Evolutionary conservation across 257 asterid genomes (phyloP).

Genomic region (Lithospermum erythrorhizon): DNA sequence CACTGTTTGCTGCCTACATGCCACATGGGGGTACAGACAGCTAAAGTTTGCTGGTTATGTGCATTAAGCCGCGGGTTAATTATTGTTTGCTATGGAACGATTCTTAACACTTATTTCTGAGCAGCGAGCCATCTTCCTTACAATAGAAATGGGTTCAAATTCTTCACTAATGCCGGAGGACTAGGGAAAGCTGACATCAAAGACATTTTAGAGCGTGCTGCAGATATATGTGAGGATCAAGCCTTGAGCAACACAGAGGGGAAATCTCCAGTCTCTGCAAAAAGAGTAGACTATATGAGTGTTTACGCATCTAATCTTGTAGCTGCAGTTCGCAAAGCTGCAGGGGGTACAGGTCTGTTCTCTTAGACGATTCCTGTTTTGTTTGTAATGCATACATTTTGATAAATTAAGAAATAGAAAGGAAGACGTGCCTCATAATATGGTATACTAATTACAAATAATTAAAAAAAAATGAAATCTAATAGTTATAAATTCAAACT

Average conservation of each 20-base stretch:
- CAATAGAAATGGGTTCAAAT: conserved; percentile 94
- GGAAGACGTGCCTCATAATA: background rate
- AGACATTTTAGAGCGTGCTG: conserved; percentile 87
- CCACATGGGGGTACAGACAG: background rate
- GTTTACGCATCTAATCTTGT: conserved; percentile 85
- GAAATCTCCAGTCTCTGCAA: conserved; percentile 40
- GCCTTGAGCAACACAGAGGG: conserved; percentile 31
- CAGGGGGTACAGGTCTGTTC: conserved; percentile 58
- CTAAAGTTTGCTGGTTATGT: background rate
- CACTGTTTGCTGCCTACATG: background rate
- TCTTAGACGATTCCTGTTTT: conserved; percentile 7
- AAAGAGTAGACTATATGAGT: conserved; percentile 78
- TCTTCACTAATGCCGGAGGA: conserved; percentile 86
- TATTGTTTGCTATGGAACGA: background rate
- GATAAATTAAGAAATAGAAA: background rate
- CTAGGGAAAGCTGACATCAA: conserved; percentile 92
- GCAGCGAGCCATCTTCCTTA: conserved; percentile 99
- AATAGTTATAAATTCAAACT: background rate
- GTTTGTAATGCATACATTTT: background rate
- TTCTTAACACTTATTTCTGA: conserved; percentile 19
- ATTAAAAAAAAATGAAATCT: no score
- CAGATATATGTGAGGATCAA: conserved; percentile 45
- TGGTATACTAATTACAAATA: background rate
- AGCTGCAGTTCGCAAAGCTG: conserved; percentile 87
- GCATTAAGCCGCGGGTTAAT: background rate